Evolutionary conservation across 179 eudicot genomes (phyloP), one percentile per base, ranked within the genome.

Genomic region (Carnegiea gigantea): DNA sequence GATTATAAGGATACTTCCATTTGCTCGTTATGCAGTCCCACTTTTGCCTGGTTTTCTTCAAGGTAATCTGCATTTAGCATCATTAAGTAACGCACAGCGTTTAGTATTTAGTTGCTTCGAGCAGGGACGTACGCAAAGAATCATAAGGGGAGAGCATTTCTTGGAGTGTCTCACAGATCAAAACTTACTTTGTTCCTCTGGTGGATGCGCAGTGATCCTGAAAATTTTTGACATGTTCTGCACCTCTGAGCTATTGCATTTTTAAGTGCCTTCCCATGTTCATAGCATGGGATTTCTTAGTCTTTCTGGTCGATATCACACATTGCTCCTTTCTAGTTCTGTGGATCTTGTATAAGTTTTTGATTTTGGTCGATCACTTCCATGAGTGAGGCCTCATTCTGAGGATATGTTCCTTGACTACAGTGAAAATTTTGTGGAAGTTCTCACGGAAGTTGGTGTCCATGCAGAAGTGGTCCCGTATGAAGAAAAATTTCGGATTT

Each of bases 121-220:
- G 83, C 93, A 91, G 88, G 95, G 36, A 33, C 36, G 36, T 96
- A 44, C 86, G 87, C 78, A 87, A 81, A 82, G 97, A 96, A 81
- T 89, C 91, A 36, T 87, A 81, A 83, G 94, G 90, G 81, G 90
- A 90, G 84, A 91, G 83, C 72, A 88, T 73, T 79, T 92, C 96
- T 76, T 96, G 99, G 97, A 90, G 93, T 77, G 89, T 96, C 74
- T 92, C 97, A 48, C 93, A 86, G 81, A 89, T 96, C 82, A 94
- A 92, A 84, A 87, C 96, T 77, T 96, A 96, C 87, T 96, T 94
- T 82, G 98, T 95, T 84, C 82, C 85, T 96, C 99, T 54, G 98
- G 98, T 88, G 98, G 97, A 97, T 96, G 88, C 84, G 89, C 73
- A 49, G 67, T 53, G 60, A 53, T 17, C 60, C 60, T 15, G 60